Conservation (phyloP, 2,329 filamentous ascomycete genomes). For the Colletotrichum aenigma region DNA sequence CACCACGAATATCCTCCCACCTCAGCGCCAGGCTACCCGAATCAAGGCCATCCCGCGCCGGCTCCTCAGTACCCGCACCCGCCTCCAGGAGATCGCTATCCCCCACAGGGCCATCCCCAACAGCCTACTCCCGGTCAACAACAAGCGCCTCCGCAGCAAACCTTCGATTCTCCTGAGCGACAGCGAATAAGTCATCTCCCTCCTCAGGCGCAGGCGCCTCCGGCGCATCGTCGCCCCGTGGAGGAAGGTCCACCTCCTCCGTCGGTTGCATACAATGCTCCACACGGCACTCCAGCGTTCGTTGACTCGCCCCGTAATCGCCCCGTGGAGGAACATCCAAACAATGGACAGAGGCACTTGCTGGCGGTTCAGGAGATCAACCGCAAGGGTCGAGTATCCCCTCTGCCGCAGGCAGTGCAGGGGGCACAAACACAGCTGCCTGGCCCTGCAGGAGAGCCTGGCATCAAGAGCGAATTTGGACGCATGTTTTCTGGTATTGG, state of each 20-base stretch:
- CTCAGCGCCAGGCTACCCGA: constrained; percentile 42
- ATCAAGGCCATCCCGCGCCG: constrained; percentile 33
- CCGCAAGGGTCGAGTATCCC: constrained; percentile 82
- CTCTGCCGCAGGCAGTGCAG: constrained; percentile 90
- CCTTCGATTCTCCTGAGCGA: constrained; percentile 32
- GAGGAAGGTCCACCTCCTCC: constrained; percentile 57
- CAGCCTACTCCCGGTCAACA: constrained; percentile 27
- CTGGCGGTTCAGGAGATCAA: constrained; percentile 83
- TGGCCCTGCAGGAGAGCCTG: constrained; percentile 80
- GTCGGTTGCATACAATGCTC: constrained; percentile 52
- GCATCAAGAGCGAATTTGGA: constrained; percentile 93
- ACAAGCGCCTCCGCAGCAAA: constrained; percentile 23
- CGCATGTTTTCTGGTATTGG: constrained; percentile 95
- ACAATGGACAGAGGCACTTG: constrained; percentile 66
- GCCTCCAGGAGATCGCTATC: constrained; percentile 29
- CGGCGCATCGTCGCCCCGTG: constrained; percentile 42
- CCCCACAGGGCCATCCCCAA: constrained; percentile 28
- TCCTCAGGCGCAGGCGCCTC: constrained; percentile 36
- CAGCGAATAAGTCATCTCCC: constrained; percentile 27
- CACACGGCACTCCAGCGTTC: constrained; percentile 44
- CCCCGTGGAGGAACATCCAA: constrained; percentile 57
- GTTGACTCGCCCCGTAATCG: constrained; percentile 45
- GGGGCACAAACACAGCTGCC: constrained; percentile 83
- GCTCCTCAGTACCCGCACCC: constrained; percentile 23
- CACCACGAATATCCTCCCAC: constrained; percentile 53